phyloP scores from a whole-genome alignment of 106 monocot genomes.

The Triglochin maritima region DNA sequence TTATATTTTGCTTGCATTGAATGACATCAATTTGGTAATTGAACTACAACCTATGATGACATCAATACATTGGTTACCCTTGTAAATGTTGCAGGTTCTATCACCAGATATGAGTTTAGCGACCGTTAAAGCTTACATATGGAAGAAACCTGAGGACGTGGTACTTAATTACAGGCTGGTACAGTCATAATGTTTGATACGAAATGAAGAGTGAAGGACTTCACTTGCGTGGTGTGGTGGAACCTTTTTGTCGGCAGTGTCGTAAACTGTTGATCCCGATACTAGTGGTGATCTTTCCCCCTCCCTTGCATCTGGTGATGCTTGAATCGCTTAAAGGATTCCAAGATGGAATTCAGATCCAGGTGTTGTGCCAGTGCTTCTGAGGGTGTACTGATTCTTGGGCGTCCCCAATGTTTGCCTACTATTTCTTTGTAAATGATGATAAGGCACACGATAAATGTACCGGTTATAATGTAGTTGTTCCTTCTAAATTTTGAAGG shows the following conservation, averaged over 20 bases:
- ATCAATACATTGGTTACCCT: neutral
- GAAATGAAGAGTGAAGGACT: neutral
- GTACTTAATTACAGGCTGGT: constrained; percentile 68
- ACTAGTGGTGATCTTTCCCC: neutral
- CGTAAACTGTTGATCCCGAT: neutral
- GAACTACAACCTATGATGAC: too few relatives aligned
- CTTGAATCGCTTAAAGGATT: neutral
- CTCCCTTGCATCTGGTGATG: neutral
- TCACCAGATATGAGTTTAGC: constrained; percentile 86
- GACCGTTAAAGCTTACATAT: constrained; percentile 77
- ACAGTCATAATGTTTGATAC: constrained; percentile 19
- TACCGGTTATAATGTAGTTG: neutral
- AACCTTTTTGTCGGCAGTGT: neutral
- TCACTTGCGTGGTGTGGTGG: neutral
- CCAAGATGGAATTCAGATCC: neutral
- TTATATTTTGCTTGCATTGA: neutral
- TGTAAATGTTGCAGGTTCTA: constrained; percentile 39
- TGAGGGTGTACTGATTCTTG: neutral
- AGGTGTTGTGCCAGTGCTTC: neutral
- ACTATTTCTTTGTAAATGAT: constrained; percentile 5
- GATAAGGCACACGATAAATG: neutral
- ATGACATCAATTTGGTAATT: neutral
- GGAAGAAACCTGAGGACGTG: constrained; percentile 97
- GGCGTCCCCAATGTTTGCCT: neutral
- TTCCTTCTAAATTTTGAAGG: constrained; percentile 10